A percentile compares a stretch with the other conserved stretches of the same genome.
phyloP scores from a whole-genome alignment of 2,329 filamentous ascomycete species.

The Volutella citrinella region DNA sequence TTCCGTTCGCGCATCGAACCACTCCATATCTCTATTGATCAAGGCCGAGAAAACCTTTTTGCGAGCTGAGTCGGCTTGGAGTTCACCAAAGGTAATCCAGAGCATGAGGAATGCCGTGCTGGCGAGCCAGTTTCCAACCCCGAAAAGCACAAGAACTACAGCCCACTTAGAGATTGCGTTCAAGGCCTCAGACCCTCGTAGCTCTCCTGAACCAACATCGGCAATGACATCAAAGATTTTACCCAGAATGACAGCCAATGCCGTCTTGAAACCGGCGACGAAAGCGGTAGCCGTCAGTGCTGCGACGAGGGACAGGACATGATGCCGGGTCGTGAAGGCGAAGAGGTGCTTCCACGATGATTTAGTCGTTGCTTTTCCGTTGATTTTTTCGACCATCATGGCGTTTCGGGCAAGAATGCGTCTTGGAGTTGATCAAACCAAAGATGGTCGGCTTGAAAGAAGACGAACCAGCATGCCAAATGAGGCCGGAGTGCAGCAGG shows the following conservation, averaged over 20 bases:
- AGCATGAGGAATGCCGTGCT: slow-evolving; percentile 64
- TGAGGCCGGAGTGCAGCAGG: too few relatives aligned
- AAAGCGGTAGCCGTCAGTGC: slow-evolving; percentile 56
- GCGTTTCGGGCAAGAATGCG: too few relatives aligned
- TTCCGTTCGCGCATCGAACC: slow-evolving; percentile 74
- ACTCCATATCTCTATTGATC: slow-evolving; percentile 70
- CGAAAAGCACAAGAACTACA: slow-evolving; percentile 61
- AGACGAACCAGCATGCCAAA: too few relatives aligned
- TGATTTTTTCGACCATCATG: too few relatives aligned
- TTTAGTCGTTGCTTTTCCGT: too few relatives aligned
- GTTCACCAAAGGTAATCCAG: slow-evolving; percentile 78
- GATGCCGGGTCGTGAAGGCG: slow-evolving; percentile 63
- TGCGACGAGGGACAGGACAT: slow-evolving; percentile 51
- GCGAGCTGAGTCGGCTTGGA: slow-evolving; percentile 68
- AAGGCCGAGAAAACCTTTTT: slow-evolving; percentile 64
- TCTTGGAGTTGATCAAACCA: too few relatives aligned
- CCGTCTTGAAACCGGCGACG: slow-evolving; percentile 61
- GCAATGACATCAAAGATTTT: slow-evolving; percentile 71
- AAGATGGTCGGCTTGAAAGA: too few relatives aligned
- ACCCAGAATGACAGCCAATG: slow-evolving; percentile 69
- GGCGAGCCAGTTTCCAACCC: slow-evolving; percentile 62
- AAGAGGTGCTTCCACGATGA: slow-evolving; percentile 56
- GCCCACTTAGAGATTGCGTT: slow-evolving; percentile 57
- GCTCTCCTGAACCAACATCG: slow-evolving; percentile 55
- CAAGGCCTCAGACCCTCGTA: slow-evolving; percentile 50